These are phyloP conservation scores for Yarrowia hollandica DNA, from an alignment of 805 yeast species.

Conservation along the genomic window DNA sequence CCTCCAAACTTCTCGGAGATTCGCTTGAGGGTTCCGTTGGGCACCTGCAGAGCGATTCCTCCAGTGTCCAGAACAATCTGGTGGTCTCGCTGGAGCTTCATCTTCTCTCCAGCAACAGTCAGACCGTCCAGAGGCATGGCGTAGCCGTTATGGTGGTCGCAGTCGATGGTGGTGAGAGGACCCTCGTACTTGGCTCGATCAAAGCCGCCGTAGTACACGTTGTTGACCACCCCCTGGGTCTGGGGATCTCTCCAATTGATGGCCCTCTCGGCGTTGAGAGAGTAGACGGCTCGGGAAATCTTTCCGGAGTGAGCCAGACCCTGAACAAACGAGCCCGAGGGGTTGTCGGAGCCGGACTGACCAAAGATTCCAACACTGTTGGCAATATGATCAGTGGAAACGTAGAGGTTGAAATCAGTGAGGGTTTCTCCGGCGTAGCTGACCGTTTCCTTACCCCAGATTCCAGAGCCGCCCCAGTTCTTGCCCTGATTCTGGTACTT, in stretches of 20 bases:
- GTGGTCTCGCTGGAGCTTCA: constrained; percentile 31
- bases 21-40: constrained; percentile 38
- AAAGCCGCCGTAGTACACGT: constrained; percentile 40
- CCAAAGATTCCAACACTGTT: constrained; percentile 49
- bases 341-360: constrained; percentile 59
- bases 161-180: constrained; percentile 34
- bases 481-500: constrained; percentile 38
- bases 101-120: constrained; percentile 32
- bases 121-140: constrained; percentile 35
- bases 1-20: constrained; percentile 37
- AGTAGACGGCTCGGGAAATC: constrained; percentile 63
- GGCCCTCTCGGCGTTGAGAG: constrained; percentile 37
- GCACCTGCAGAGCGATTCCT: constrained; percentile 39
- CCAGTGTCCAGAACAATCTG: constrained; percentile 41
- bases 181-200: constrained; percentile 35
- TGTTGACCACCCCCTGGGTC: no score
- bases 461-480: constrained; percentile 40
- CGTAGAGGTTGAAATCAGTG: constrained; percentile 38
- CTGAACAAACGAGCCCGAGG: constrained; percentile 55
- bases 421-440: constrained; percentile 33
- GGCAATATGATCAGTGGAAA: constrained; percentile 48
- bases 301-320: constrained; percentile 60
- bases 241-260: no score
- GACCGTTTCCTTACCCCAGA: constrained; percentile 40
- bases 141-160: constrained; percentile 31